These are phyloP conservation scores for Ceratocystiopsis brevicomis DNA, from an alignment of 2,329 filamentous ascomycete species.

Conservation along the genomic window DNA sequence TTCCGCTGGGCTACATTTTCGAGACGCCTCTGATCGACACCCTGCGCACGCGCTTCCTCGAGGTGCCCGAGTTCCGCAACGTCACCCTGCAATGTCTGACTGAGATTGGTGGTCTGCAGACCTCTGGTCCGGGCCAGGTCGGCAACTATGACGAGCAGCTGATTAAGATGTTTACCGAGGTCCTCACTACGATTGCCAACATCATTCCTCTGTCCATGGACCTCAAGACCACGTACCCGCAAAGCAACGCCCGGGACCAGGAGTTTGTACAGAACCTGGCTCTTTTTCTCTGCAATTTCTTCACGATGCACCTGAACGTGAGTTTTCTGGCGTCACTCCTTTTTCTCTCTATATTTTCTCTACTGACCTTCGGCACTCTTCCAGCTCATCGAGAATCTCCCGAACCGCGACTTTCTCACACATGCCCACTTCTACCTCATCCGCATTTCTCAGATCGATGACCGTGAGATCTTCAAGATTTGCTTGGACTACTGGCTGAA, in stretches of 20 bases:
- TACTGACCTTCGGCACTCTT: conserved; percentile 3
- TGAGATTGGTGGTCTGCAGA: conserved; percentile 87
- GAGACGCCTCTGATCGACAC: conserved; percentile 95
- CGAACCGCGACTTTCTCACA: conserved; percentile 83
- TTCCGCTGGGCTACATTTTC: conserved; percentile 94
- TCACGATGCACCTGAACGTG: conserved; percentile 76
- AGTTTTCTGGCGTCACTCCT: conserved; percentile 12
- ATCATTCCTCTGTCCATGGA: conserved; percentile 86
- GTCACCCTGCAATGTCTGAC: conserved; percentile 92
- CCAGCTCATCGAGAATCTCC: conserved; percentile 82
- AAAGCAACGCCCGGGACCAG: conserved; percentile 82
- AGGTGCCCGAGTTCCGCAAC: conserved; percentile 88
- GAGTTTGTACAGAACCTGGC: conserved; percentile 96
- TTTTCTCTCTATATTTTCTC: background rate
- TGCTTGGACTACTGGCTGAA: conserved; percentile 98
- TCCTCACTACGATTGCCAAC: conserved; percentile 75
- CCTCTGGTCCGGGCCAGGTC: conserved; percentile 46
- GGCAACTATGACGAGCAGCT: conserved; percentile 85
- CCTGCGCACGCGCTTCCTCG: conserved; percentile 75
- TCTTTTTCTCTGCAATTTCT: conserved; percentile 92
- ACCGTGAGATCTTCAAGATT: conserved; percentile 98
- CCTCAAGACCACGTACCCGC: conserved; percentile 75
- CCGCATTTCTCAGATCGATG: conserved; percentile 94
- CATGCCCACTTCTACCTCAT: conserved; percentile 98
- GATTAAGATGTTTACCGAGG: conserved; percentile 96